Evolutionary conservation across 2,329 filamentous ascomycete species (phyloP), one percentile per base, ranked within the genome.

Genomic region (Aspergillus calidoustus): DNA sequence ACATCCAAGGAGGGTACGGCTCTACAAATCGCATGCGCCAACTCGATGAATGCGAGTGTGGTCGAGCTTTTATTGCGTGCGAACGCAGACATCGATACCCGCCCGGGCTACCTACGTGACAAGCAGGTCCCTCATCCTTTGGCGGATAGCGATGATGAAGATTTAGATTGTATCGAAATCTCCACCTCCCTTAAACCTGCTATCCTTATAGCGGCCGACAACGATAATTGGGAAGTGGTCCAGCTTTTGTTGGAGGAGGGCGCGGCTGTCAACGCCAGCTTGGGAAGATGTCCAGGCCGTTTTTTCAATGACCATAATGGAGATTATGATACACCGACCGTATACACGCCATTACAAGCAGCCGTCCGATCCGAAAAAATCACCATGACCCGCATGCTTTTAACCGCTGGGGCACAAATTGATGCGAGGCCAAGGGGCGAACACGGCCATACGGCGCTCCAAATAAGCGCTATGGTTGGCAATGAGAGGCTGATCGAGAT

Each of bases 381-480:
- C 54, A 66, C 62, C 31, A 68, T 68, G 64, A 62, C 56, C 47
- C 62, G 66, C 44, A 57, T 65, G 54, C 59, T 68, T 64, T 57
- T 68, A 38, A 56, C 23, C 57, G 57, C 49, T 9, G 66, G 64
- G 38, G 64, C 62, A 7, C 60, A 66, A 53, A 56, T 66, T 34
- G 66, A 68, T 55, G 57, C 55, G 23, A 63, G 66, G 51, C 61
- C 67, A 23, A 51, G 63, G 46, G 43, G 48, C n/a, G 22, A 54
- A 8, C 50, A 57, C 22, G 62, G 67, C 38, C 50, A 61, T 30
- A 72, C 70, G 11, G 69, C 70, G 28, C 66, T 74, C 43, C 70
- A 73, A 59, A 64, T 65, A 48, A 67, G 66, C 30, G 68, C 64
- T 17, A 64, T 61, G 25, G 30, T 56, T 1, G 62, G 64, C 50